A percentile compares a stretch with the other conserved stretches of the same genome.
Evolutionary conservation across 2,329 filamentous ascomycete species (phyloP).

Genomic region (Pseudogymnoascus verrucosus): DNA sequence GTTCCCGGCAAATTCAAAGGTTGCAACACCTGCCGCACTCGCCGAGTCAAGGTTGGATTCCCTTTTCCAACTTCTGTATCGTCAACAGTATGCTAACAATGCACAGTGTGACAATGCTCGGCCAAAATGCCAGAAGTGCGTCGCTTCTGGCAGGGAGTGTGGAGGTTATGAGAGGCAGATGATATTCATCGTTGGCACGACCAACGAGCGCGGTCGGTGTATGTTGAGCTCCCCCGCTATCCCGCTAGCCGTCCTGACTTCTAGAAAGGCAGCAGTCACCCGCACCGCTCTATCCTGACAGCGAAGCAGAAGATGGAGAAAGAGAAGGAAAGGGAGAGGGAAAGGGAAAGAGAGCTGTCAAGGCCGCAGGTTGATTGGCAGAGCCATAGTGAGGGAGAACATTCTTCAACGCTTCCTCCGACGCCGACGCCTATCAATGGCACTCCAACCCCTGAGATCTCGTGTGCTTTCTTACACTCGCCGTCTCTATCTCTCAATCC

Average conservation of each 20-base stretch:
- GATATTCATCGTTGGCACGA: conserved; percentile 56
- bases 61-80: background rate
- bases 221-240: background rate
- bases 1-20: conserved; percentile 58
- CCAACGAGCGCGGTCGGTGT: conserved; percentile 10
- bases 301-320: background rate
- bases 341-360: background rate
- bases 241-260: background rate
- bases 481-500: background rate
- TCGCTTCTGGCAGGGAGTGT: conserved; percentile 47
- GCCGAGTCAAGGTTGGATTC: conserved; percentile 48
- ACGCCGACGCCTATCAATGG: background rate
- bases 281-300: conserved; percentile 3
- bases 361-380: background rate
- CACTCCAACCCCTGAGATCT: background rate
- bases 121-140: conserved; percentile 53
- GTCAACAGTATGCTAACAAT: background rate
- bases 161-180: conserved; percentile 55
- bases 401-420: background rate
- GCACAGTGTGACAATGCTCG: conserved; percentile 53
- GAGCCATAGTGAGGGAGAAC: background rate
- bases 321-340: background rate
- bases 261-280: background rate
- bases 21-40: conserved; percentile 52
- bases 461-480: background rate